phyloP scores from a whole-genome alignment of 768 basidiomycete genomes.

The Dioszegia aurantiaca region DNA sequence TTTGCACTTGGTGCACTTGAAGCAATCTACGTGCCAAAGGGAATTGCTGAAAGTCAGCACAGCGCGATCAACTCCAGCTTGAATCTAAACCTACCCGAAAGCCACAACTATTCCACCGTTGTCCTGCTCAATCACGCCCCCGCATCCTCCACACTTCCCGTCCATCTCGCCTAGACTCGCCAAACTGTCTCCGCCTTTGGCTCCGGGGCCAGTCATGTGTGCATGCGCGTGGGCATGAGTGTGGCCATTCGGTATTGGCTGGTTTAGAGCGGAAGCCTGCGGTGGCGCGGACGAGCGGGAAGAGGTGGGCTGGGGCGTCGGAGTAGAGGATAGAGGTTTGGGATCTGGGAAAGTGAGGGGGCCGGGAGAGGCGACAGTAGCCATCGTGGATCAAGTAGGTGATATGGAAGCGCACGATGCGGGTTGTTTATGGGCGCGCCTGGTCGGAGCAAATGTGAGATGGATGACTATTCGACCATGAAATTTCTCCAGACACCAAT shows the following conservation, averaged over 20 bases:
- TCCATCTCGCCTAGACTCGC: conserved; percentile 39
- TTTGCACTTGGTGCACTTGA: conserved; percentile 93
- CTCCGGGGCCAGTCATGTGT: conserved; percentile 1
- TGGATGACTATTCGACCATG: too few species aligned
- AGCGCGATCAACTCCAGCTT: neutral
- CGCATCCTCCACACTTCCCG: conserved; percentile 49
- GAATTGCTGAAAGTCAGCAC: conserved; percentile 63
- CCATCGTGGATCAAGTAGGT: conserved; percentile 5
- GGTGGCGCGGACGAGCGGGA: neutral
- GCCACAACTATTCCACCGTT: conserved; percentile 71
- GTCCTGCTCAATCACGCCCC: conserved; percentile 49
- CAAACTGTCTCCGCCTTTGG: conserved; percentile 13
- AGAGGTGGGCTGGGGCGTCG: neutral
- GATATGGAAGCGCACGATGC: too few species aligned
- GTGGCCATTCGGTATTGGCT: conserved; percentile 5
- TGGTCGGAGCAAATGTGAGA: too few species aligned
- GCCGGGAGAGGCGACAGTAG: neutral
- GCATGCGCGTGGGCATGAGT: conserved; percentile 11
- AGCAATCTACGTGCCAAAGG: conserved; percentile 70
- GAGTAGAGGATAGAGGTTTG: conserved; percentile 1
- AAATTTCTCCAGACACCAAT: neutral
- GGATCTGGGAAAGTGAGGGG: conserved; percentile 9
- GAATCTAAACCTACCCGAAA: conserved; percentile 69
- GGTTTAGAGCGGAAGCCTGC: neutral
- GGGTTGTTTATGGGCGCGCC: too few species aligned